Evolutionary conservation across 495 filamentous ascomycete species (phyloP).

Genomic region (Hamigera avellanea): DNA sequence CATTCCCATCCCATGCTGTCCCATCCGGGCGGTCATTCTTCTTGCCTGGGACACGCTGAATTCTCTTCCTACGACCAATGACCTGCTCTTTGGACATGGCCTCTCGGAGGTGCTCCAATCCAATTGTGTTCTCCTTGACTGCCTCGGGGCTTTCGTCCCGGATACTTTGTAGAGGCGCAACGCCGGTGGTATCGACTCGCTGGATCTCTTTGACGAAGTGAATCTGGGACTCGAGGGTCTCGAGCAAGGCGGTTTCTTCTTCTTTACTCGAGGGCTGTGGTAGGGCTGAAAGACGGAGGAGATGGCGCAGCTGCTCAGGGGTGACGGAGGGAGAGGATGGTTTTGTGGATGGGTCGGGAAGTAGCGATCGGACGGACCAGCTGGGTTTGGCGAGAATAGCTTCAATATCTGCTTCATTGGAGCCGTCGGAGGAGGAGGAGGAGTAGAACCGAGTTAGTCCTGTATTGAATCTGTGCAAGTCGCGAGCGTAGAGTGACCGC

Average conservation of each 20-base stretch:
- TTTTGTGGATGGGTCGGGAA: conserved; percentile 36
- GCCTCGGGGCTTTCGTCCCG: conserved; percentile 63
- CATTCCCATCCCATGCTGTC: conserved; percentile 51
- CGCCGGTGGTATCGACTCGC: conserved; percentile 56
- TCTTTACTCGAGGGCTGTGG: conserved; percentile 50
- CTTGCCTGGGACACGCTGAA: conserved; percentile 22
- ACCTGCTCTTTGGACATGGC: conserved; percentile 42
- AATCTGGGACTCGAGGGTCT: conserved; percentile 69
- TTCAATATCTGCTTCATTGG: conserved; percentile 26
- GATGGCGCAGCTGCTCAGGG: conserved; percentile 58
- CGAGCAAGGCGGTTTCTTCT: conserved; percentile 53
- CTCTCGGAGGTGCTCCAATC: conserved; percentile 36
- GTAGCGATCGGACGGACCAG: conserved; percentile 78
- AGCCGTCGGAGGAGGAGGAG: conserved; percentile 16
- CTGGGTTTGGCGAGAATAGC: conserved; percentile 56
- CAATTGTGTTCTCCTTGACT: conserved; percentile 41
- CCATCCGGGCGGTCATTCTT: conserved; percentile 25
- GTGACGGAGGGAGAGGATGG: conserved; percentile 27
- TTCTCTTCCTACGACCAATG: conserved; percentile 37
- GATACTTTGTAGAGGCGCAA: conserved; percentile 64
- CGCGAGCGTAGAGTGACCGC: conserved; percentile 5
- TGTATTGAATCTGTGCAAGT: conserved; percentile 1
- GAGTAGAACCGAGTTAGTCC: conserved; percentile 12
- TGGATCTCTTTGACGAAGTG: conserved; percentile 82
- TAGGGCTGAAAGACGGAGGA: conserved; percentile 83